Base-by-base conservation (phyloP, 208 protist species). In the Acanthamoeba castellanii region DNA sequence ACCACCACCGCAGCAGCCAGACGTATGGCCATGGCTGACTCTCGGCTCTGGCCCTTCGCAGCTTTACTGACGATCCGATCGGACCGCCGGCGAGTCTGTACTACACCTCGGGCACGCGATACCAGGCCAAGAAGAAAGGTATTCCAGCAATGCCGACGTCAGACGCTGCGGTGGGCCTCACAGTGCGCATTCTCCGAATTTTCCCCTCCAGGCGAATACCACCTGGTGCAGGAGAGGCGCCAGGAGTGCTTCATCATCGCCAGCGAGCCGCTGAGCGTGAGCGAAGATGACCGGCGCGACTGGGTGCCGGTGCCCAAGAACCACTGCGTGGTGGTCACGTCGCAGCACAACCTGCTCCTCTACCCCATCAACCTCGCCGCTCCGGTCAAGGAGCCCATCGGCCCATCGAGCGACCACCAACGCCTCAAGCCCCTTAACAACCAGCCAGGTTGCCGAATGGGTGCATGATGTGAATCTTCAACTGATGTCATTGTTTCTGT, bases 271-370 rank as follows among this genome's bases (percentile, higher is more conserved):
- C 93, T 95, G 27, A 91, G 59, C 45, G 81, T 52, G 42, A 61
- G n/a, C 74, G 47, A 70, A 52, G 76, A 95, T 18, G 93, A 95
- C 78, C 64, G 70, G 18, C 45, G 70, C 16, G 90, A 94, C 34
- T 95, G 93, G 93, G 50, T 95, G 50, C 93, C 93, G 0, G 93
- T 95, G 30, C 93, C 93, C 37, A 95, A 90, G 76, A 95, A 95
- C 93, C 76, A 89, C 57, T 64, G 57, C 45, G 81, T 95, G 2
- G 66, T 76, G 42, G 66, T 95, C 25, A 90, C 81, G 16, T n/a
- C 74, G 25, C 90, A 84, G 32, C 70, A 70, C 70, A 94, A 94
- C 90, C 90, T 94, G 45, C 90, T 94, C 22, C 90, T 94, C 90
- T 84, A 94, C 37, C 90, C 90, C 30, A 81, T 94, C 90, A 47